Evolutionary conservation across 1,284 basidiomycete genomes (phyloP).

Genomic region (Tilletiopsis washingtonensis): DNA sequence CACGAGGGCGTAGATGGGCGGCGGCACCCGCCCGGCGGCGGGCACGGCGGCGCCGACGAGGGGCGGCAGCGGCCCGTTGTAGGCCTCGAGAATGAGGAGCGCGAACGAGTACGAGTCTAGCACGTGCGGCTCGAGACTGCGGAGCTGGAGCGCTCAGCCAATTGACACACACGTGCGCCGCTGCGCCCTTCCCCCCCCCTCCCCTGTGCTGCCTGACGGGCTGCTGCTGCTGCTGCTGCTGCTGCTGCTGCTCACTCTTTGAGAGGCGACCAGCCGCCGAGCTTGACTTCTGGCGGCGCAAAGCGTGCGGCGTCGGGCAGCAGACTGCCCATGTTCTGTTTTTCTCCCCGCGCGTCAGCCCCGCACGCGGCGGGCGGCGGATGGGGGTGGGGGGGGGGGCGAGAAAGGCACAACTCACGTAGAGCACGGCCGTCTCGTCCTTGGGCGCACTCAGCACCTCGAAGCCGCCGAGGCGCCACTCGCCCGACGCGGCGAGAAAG

Average conservation of each 20-base stretch:
- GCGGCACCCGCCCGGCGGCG: conserved; percentile 70
- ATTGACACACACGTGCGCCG: too few relatives aligned
- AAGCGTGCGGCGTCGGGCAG: conserved; percentile 40
- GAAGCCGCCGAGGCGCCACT: conserved; percentile 93
- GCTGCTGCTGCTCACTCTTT: conserved; percentile 69
- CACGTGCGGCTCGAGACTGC: conserved; percentile 2
- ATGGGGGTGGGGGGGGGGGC: too few relatives aligned
- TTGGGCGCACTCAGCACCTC: conserved; percentile 75
- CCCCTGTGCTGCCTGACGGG: too few relatives aligned
- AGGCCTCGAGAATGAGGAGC: conserved; percentile 33
- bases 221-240: too few relatives aligned
- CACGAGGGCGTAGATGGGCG: conserved; percentile 67
- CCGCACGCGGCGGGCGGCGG: too few relatives aligned
- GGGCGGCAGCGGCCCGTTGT: conserved; percentile 38
- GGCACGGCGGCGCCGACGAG: conserved; percentile 65
- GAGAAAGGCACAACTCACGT: too few relatives aligned
- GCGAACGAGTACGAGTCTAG: conserved; percentile 38
- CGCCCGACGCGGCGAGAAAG: conserved; percentile 73
- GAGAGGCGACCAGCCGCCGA: conserved; percentile 62
- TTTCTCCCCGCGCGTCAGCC: too few relatives aligned
- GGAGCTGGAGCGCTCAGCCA: too few relatives aligned
- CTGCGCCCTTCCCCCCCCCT: too few relatives aligned
- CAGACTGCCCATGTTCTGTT: conserved; percentile 14
- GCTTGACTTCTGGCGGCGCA: conserved; percentile 80
- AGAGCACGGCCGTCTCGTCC: conserved; percentile 67